Conservation (phyloP, 352 stramenopile genomes). For the Phytophthora foliorum region DNA sequence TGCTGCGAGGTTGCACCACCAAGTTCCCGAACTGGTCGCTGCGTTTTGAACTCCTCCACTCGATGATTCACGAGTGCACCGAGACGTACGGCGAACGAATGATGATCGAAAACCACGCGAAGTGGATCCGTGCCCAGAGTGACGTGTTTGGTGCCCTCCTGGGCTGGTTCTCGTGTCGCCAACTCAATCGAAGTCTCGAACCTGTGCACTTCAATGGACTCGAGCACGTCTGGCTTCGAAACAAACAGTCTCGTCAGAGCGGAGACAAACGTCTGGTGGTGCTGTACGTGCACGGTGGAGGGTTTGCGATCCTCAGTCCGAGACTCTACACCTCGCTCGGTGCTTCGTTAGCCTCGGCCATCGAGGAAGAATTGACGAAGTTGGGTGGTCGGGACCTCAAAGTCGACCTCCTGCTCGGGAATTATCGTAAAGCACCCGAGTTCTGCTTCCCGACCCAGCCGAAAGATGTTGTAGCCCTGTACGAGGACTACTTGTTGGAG, state of each 20-base stretch:
- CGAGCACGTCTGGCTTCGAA: slow-evolving; percentile 55
- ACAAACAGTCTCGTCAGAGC: not conserved
- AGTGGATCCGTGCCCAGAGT: slow-evolving; percentile 33
- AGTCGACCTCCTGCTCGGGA: slow-evolving; percentile 54
- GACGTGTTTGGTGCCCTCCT: slow-evolving; percentile 34
- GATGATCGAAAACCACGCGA: slow-evolving; percentile 21
- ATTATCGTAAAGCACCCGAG: slow-evolving; percentile 66
- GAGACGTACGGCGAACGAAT: slow-evolving; percentile 27
- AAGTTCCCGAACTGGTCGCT: slow-evolving; percentile 50
- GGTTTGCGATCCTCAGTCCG: slow-evolving; percentile 49
- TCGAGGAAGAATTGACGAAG: slow-evolving; percentile 30
- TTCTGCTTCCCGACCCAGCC: slow-evolving; percentile 46
- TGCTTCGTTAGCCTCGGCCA: slow-evolving; percentile 27
- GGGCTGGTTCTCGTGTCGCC: slow-evolving; percentile 29
- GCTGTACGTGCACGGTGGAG: slow-evolving; percentile 58
- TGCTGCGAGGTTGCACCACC: slow-evolving; percentile 26
- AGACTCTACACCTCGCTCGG: slow-evolving; percentile 49
- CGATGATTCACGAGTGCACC: slow-evolving; percentile 26
- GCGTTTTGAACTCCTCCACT: slow-evolving; percentile 42
- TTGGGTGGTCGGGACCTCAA: slow-evolving; percentile 1
- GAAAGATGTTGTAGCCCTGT: slow-evolving; percentile 49
- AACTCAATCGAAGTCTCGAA: slow-evolving; percentile 29
- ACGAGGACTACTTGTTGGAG: slow-evolving; percentile 47
- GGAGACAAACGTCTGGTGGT: slow-evolving; percentile 39
- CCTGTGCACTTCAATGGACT: slow-evolving; percentile 46